Conservation (phyloP, 1,284 basidiomycete species). For the Neolentinus lepideus region DNA sequence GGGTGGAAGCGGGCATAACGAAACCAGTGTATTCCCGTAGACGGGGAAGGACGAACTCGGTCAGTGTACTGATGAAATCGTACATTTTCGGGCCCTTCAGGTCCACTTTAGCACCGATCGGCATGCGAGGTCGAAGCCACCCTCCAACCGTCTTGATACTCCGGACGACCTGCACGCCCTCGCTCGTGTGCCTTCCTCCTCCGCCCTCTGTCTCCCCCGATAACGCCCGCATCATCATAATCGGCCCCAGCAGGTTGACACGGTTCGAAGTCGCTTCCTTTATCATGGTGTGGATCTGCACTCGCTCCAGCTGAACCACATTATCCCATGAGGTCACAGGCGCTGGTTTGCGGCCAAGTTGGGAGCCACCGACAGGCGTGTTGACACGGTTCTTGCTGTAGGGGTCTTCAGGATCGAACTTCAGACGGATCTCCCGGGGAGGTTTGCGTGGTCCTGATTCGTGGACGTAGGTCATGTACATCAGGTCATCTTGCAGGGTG, state of each 20-base stretch:
- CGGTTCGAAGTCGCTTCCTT: slow-evolving; percentile 77
- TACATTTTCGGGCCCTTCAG: slow-evolving; percentile 90
- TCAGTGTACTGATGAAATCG: slow-evolving; percentile 84
- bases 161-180: slow-evolving; percentile 77
- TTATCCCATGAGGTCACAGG: slow-evolving; percentile 59
- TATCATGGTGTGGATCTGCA: slow-evolving; percentile 80
- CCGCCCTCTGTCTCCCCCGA: slow-evolving; percentile 75
- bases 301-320: slow-evolving; percentile 73
- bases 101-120: slow-evolving; percentile 86
- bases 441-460: slow-evolving; percentile 43
- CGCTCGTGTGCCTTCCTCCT: slow-evolving; percentile 58
- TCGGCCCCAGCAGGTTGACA: slow-evolving; percentile 71
- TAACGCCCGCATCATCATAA: slow-evolving; percentile 85
- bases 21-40: slow-evolving; percentile 88
- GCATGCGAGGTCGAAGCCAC: slow-evolving; percentile 83
- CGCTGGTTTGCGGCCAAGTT: slow-evolving; percentile 57
- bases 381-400: slow-evolving; percentile 73
- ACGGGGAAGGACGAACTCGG: slow-evolving; percentile 92
- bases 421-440: slow-evolving; percentile 53
- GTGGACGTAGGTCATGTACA: slow-evolving; percentile 96
- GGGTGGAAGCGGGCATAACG: slow-evolving; percentile 57
- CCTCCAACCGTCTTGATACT: slow-evolving; percentile 79
- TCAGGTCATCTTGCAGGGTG: slow-evolving; percentile 80
- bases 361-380: slow-evolving; percentile 67
- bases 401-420: slow-evolving; percentile 73